These are phyloP conservation scores for Rhizopogon vesiculosus DNA, from an alignment of 768 basidiomycete species.

Conservation along the genomic window DNA sequence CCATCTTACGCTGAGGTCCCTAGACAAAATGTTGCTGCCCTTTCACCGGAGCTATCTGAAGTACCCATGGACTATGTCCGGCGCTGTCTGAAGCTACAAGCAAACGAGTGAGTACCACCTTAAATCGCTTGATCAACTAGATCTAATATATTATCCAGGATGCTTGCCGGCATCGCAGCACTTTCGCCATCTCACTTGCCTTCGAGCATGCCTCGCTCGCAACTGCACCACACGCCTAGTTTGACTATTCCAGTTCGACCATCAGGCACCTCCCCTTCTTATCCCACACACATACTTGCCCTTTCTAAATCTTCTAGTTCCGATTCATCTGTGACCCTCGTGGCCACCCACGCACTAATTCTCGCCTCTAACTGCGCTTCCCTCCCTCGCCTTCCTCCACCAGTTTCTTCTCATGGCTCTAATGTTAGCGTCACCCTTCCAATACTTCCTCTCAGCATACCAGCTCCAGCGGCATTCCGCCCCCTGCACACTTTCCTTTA, in stretches of 20 bases:
- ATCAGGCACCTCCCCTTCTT: conserved; percentile 17
- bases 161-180: conserved; percentile 37
- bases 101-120: conserved; percentile 34
- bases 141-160: conserved; percentile 33
- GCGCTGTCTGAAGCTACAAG: conserved; percentile 41
- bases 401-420: conserved; percentile 27
- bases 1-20: conserved; percentile 57
- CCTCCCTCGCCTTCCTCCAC: conserved; percentile 50
- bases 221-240: conserved; percentile 26
- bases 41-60: conserved; percentile 45
- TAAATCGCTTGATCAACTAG: conserved; percentile 6
- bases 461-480: conserved; percentile 58
- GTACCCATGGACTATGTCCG: conserved; percentile 64
- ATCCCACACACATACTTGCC: conserved; percentile 53
- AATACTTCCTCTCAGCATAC: conserved; percentile 57
- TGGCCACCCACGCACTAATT: conserved; percentile 66
- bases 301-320: conserved; percentile 27
- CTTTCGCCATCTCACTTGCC: conserved; percentile 45
- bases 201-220: conserved; percentile 22
- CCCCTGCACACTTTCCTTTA: conserved; percentile 63
- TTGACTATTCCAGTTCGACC: conserved; percentile 28
- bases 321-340: conserved; percentile 39
- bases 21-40: conserved; percentile 47
- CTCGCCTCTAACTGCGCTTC: conserved; percentile 66
- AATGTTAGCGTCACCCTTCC: conserved; percentile 44